Base-by-base conservation (phyloP, 805 yeast species). In the Ogataea methylovora region DNA sequence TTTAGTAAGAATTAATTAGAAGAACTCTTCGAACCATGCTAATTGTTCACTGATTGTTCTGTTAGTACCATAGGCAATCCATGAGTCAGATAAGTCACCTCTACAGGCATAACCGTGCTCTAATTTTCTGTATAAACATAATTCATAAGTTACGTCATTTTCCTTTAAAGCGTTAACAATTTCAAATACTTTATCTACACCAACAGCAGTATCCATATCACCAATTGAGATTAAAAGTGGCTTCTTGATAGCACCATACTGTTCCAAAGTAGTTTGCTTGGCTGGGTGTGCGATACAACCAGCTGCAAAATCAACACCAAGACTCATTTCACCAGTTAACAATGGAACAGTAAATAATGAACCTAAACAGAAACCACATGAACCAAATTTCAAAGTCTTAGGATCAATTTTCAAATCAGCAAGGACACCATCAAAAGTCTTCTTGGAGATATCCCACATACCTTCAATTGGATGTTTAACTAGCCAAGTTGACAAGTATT, bases 271-370 rank as follows among this genome's bases (percentile, higher is more conserved):
- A 12, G 83, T 78, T 40, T 80, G 69, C 3, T n/a, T n/a, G n/a
- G 94, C 80, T 5, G 97, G 96, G 58, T 88, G 97, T 7, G 92
- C 92, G 41, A 74, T 58, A 12, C 90, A 94, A 48, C 73, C 85
- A 13, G 68, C 82, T 40, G 72, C 71, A 24, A 56, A 35, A 6
- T 44, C 29, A 10, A 56, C 55, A 27, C 56, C 66, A n/a, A n/a
- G n/a, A n/a, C n/a, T n/a, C n/a, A n/a, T n/a, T n/a, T n/a, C n/a
- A n/a, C n/a, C n/a, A n/a, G n/a, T n/a, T n/a, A n/a, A n/a, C n/a
- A n/a, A n/a, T n/a, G n/a, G n/a, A n/a, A n/a, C n/a, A n/a, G n/a
- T n/a, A n/a, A n/a, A n/a, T n/a, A n/a, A n/a, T n/a, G n/a, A n/a
- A 51, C 94, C 94, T 42, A 64, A 82, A 60, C 94, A 83, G 60